Evolutionary conservation across 2,329 filamentous ascomycete genomes (phyloP).

Genomic region (Colletotrichum sp.): DNA sequence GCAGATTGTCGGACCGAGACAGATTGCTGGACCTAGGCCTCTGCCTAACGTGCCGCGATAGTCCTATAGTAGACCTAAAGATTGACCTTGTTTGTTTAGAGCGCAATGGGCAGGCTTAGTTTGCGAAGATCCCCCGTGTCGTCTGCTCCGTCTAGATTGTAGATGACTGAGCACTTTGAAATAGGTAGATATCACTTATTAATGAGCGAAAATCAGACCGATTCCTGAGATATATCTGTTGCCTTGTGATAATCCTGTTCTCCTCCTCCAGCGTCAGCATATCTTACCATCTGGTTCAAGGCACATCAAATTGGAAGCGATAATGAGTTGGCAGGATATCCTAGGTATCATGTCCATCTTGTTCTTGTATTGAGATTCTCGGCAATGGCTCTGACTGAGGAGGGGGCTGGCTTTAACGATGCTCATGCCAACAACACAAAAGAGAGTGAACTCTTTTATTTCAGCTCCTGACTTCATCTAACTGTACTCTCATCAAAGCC

Average conservation of each 20-base stretch:
- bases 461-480: background rate
- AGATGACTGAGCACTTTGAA: background rate
- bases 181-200: background rate
- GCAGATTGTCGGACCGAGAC: slow-evolving; percentile 81
- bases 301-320: background rate
- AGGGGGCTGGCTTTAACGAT: background rate
- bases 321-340: background rate
- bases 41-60: slow-evolving; percentile 45
- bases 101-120: background rate
- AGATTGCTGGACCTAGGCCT: slow-evolving; percentile 79
- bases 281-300: background rate
- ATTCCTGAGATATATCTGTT: background rate
- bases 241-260: background rate
- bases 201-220: background rate
- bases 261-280: background rate
- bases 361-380: background rate
- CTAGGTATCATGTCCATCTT: background rate
- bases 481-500: background rate
- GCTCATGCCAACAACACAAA: background rate
- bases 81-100: background rate
- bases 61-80: background rate
- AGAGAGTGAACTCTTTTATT: background rate
- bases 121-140: background rate
- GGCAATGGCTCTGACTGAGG: background rate
- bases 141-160: background rate